Base-by-base conservation (phyloP, 1,284 basidiomycete species). In the Ustilago shanxiensis region DNA sequence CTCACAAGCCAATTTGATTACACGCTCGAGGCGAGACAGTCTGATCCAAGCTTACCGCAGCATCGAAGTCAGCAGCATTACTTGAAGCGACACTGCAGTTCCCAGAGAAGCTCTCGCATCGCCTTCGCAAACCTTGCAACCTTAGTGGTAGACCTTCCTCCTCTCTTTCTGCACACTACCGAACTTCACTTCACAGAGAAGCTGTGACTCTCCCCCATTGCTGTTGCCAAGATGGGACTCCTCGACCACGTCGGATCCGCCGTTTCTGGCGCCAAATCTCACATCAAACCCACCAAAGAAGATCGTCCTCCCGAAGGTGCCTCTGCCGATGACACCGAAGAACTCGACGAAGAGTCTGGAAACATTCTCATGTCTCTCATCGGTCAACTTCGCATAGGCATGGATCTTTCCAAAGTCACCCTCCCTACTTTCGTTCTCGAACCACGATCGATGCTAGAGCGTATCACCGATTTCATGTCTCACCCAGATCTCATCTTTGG, bases 401-500 rank as follows among this genome's bases (percentile, higher is more conserved):
- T 98, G 95, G 95, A 98, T 88, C 90, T 98, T 59, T 92, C 91
- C 79, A 93, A 94, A 87, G 94, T 98, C 73, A 95, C 95, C 2
- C 71, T 86, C 14, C 84, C 84, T 26, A 86, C 84, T 1, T 86
- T 86, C 70, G 84, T 85, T 14, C 75, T 86, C 31, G 84, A 86
- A 64, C 84, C 84, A 7, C 63, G 84, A 9, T 83, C 81, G 65
- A 86, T 86, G 84, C 77, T 86, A 35, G 84, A 86, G 65, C 66
- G 84, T 20, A 87, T 87, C 72, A 87, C 87, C n/a, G 97, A 99
- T 88, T 99, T 99, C 87, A 95, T 99, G 92, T 94, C 94, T 71
- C 96, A 98, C 88, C 95, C 97, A 28, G 95, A 99, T 88, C 91
- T 98, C 84, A 92, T 99, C 86, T 98, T 96, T 88, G 93, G 94